phyloP scores from a whole-genome alignment of 225 moss, liverwort and hornwort species.

The Polytrichum formosum region DNA sequence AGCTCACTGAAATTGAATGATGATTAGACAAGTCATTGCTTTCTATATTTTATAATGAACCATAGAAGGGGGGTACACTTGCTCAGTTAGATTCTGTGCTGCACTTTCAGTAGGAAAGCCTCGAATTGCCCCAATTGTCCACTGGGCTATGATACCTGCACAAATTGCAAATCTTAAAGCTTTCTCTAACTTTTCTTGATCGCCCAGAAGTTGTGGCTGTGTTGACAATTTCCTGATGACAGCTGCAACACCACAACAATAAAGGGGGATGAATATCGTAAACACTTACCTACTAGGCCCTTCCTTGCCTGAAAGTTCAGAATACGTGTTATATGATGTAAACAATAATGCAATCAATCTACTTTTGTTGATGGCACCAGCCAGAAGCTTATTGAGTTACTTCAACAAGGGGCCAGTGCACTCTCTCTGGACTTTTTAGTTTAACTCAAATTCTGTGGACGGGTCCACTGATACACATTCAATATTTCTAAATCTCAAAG shows the following conservation, averaged over 20 bases:
- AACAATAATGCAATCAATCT: not conserved
- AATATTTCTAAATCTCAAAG: too few relatives aligned
- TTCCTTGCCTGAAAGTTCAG: too few relatives aligned
- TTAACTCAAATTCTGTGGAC: too few relatives aligned
- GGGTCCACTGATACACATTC: too few relatives aligned
- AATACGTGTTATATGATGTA: not conserved
- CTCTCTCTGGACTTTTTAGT: too few relatives aligned
- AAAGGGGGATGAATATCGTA: too few relatives aligned
- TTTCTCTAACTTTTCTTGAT: slow-evolving; percentile 83
- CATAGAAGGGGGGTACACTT: slow-evolving; percentile 92
- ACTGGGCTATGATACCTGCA: slow-evolving; percentile 88
- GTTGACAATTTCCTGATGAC: slow-evolving; percentile 82
- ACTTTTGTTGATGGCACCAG: too few relatives aligned
- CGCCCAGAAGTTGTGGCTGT: slow-evolving; percentile 70
- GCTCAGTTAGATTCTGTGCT: slow-evolving; percentile 89
- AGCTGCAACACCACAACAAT: slow-evolving; percentile 38
- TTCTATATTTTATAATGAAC: slow-evolving; percentile 57
- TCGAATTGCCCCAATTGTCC: slow-evolving; percentile 84
- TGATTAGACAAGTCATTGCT: too few relatives aligned
- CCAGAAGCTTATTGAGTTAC: too few relatives aligned
- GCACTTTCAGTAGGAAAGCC: slow-evolving; percentile 97
- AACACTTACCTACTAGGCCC: too few relatives aligned
- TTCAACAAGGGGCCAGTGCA: too few relatives aligned
- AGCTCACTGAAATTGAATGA: too few relatives aligned
- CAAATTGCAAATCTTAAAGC: slow-evolving; percentile 89